Conservation (phyloP, 179 eudicot genomes). For the Pouteria campechiana region DNA sequence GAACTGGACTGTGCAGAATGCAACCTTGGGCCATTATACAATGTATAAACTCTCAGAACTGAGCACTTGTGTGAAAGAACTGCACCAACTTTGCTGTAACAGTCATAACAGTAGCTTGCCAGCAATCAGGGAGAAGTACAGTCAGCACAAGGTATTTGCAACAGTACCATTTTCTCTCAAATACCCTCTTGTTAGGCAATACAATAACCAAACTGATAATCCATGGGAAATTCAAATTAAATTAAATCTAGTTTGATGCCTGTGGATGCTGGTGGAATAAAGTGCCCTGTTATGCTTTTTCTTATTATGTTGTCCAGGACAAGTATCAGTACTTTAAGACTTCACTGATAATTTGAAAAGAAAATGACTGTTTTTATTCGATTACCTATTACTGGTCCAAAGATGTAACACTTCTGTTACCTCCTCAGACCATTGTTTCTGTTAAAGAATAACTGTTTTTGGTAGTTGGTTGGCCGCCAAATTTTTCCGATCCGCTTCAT, state of each 20-base stretch:
- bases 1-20: constrained; percentile 39
- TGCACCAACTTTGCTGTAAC: constrained; percentile 53
- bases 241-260: background rate
- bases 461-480: too few species aligned
- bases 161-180: background rate
- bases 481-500: too few species aligned
- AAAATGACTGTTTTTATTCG: too few species aligned
- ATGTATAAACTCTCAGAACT: constrained; percentile 61
- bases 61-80: constrained; percentile 49
- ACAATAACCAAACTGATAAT: background rate
- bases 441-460: too few species aligned
- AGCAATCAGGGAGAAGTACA: constrained; percentile 77
- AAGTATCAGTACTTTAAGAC: too few species aligned
- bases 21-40: constrained; percentile 68
- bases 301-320: background rate
- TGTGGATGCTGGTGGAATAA: too few species aligned
- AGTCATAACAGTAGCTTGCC: constrained; percentile 49
- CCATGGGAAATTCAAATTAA: background rate
- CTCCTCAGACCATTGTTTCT: too few species aligned
- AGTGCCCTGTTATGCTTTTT: background rate
- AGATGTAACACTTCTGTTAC: too few species aligned
- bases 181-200: background rate
- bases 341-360: too few species aligned
- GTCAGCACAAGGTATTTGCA: constrained; percentile 62
- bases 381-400: too few species aligned